These are phyloP conservation scores for Pezicula neosporulosa DNA, from an alignment of 2,329 filamentous ascomycete species.

Conservation along the genomic window DNA sequence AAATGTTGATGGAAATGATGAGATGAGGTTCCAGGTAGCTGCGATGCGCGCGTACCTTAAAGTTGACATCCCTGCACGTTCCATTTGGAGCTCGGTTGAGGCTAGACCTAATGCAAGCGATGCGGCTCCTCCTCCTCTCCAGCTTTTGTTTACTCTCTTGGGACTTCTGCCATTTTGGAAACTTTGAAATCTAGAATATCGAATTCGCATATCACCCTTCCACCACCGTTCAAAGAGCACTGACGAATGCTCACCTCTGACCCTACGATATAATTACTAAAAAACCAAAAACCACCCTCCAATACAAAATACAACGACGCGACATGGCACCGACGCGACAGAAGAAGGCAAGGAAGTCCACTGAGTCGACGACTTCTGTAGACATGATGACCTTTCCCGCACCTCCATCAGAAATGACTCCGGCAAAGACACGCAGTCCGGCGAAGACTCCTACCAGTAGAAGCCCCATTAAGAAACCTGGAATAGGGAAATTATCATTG, in stretches of 20 bases:
- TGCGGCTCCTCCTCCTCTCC: conserved; percentile 14
- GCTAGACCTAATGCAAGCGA: conserved; percentile 10
- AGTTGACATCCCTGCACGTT: conserved; percentile 16
- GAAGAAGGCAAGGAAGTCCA: conserved; percentile 42
- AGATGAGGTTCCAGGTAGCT: conserved; percentile 21
- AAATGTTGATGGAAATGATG: conserved; percentile 8
- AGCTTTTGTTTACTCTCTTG: conserved; percentile 38
- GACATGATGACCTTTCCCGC: conserved; percentile 24
- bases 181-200: background rate
- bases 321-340: conserved; percentile 45
- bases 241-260: background rate
- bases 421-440: conserved; percentile 35
- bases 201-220: background rate
- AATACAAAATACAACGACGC: conserved; percentile 21
- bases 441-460: conserved; percentile 34
- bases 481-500: conserved; percentile 53
- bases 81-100: conserved; percentile 12
- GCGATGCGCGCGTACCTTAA: conserved; percentile 20
- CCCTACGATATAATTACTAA: background rate
- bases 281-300: background rate
- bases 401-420: conserved; percentile 18
- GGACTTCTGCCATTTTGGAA: conserved; percentile 1
- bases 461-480: conserved; percentile 62
- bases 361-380: conserved; percentile 20
- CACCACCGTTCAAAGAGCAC: conserved; percentile 1